These are phyloP conservation scores for Tuber umbilicatum DNA, from an alignment of 495 filamentous ascomycete species.

Conservation along the genomic window DNA sequence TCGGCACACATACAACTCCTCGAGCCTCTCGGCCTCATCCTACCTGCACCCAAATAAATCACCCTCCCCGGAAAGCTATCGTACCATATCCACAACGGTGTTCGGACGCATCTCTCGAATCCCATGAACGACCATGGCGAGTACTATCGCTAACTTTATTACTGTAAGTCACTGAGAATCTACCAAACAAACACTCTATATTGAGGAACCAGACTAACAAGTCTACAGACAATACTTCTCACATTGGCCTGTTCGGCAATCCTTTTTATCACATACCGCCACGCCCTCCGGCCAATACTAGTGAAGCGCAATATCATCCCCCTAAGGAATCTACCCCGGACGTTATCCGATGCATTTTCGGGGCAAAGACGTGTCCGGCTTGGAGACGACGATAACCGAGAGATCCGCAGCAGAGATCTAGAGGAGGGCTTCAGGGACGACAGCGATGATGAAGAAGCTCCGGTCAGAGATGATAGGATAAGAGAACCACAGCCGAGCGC, in stretches of 20 bases:
- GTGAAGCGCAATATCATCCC: constrained; percentile 38
- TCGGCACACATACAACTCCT: background rate
- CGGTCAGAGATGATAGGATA: constrained; percentile 16
- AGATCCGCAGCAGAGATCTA: constrained; percentile 41
- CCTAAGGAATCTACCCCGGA: constrained; percentile 33
- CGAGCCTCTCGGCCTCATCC: background rate
- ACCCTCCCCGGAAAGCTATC: background rate
- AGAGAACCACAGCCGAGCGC: constrained; percentile 11
- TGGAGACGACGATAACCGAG: constrained; percentile 23
- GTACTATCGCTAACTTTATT: constrained; percentile 35
- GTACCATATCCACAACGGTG: background rate
- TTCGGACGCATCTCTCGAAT: background rate
- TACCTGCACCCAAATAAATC: background rate
- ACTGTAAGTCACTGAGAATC: constrained; percentile 10
- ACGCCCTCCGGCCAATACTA: constrained; percentile 36
- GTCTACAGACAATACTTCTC: constrained; percentile 31
- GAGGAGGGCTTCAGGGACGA: constrained; percentile 81
- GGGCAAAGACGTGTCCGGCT: constrained; percentile 20
- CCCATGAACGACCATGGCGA: constrained; percentile 21
- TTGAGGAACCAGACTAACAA: background rate
- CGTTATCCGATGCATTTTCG: constrained; percentile 27
- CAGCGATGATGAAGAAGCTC: constrained; percentile 54
- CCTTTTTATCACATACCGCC: constrained; percentile 38
- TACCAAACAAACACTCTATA: background rate
- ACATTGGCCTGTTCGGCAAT: constrained; percentile 32